A percentile compares a stretch with the other conserved stretches of the same genome.
Evolutionary conservation across 225 moss, liverwort and hornwort genomes (phyloP).

Genomic region (Polytrichum commune): DNA sequence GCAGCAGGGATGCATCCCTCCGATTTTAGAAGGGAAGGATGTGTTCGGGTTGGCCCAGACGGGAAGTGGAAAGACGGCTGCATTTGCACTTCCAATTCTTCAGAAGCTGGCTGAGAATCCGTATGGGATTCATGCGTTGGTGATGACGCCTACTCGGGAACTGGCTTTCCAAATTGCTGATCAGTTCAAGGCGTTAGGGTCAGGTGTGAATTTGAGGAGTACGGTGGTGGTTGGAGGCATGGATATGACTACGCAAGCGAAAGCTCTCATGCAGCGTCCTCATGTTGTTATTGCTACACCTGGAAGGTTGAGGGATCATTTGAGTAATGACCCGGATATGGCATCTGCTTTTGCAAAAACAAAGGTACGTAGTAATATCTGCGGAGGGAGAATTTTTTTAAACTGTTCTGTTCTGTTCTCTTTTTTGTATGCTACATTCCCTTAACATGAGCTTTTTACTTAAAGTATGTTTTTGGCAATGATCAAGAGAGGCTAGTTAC

Average conservation of each 20-base stretch:
- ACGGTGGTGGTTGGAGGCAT: conserved; percentile 90
- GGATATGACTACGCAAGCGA: conserved; percentile 91
- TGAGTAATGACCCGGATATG: conserved; percentile 72
- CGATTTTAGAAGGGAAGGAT: conserved; percentile 76
- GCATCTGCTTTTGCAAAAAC: conserved; percentile 63
- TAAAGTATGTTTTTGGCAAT: too few relatives aligned
- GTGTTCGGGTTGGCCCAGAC: conserved; percentile 91
- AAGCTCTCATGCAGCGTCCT: conserved; percentile 88
- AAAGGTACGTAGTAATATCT: conserved; percentile 43
- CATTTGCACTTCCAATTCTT: conserved; percentile 90
- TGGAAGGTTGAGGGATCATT: conserved; percentile 80
- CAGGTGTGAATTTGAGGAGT: conserved; percentile 63
- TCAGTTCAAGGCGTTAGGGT: conserved; percentile 84
- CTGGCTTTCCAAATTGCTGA: conserved; percentile 91
- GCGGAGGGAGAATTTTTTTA: too few relatives aligned
- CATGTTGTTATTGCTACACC: conserved; percentile 95
- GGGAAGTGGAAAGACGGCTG: conserved; percentile 97
- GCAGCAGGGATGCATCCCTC: conserved; percentile 82
- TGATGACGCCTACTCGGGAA: conserved; percentile 89
- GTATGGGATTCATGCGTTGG: conserved; percentile 81
- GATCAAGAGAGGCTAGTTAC: too few relatives aligned
- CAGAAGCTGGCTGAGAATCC: conserved; percentile 74
- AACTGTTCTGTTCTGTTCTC: neutral
- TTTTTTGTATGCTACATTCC: conserved; percentile 1
- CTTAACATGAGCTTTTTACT: neutral